Evolutionary conservation across 2,329 filamentous ascomycete species (phyloP).

Genomic region (Cytospora piceae): DNA sequence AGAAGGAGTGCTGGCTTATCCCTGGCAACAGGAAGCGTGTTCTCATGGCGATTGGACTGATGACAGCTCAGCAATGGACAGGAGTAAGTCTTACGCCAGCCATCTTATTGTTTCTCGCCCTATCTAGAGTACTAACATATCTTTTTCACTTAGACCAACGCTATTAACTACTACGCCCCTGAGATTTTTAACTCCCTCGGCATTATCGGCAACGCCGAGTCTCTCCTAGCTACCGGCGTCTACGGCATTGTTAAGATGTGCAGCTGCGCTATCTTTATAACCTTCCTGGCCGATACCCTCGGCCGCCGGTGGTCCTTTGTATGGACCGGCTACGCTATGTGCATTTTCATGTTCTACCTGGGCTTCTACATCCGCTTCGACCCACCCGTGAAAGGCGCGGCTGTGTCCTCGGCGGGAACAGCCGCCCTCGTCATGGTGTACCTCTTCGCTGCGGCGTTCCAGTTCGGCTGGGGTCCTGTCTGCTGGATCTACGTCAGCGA

Average conservation of each 20-base stretch:
- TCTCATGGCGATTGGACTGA: conserved; percentile 51
- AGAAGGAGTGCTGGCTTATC: conserved; percentile 40
- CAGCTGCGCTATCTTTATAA: conserved; percentile 60
- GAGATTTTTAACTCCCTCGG: conserved; percentile 42
- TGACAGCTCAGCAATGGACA: conserved; percentile 76
- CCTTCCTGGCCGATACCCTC: conserved; percentile 64
- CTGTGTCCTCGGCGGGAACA: conserved; percentile 52
- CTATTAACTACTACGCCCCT: conserved; percentile 42
- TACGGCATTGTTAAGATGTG: conserved; percentile 67
- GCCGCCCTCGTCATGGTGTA: conserved; percentile 64
- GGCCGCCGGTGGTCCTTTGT: conserved; percentile 59
- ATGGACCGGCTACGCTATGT: conserved; percentile 51
- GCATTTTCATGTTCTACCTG: conserved; percentile 60
- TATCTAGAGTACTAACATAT: neutral
- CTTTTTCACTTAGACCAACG: conserved; percentile 34
- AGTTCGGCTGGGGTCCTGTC: conserved; percentile 65
- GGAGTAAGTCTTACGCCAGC: conserved; percentile 44
- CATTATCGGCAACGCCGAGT: conserved; percentile 50
- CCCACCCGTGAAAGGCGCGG: conserved; percentile 40
- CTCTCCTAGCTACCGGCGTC: conserved; percentile 64
- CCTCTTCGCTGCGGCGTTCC: conserved; percentile 65
- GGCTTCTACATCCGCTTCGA: conserved; percentile 62
- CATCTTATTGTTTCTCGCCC: neutral
- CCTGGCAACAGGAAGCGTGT: conserved; percentile 45
- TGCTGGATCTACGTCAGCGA: conserved; percentile 68